Conservation (phyloP, 2,329 filamentous ascomycete genomes). For the Exophiala aquamarina region DNA sequence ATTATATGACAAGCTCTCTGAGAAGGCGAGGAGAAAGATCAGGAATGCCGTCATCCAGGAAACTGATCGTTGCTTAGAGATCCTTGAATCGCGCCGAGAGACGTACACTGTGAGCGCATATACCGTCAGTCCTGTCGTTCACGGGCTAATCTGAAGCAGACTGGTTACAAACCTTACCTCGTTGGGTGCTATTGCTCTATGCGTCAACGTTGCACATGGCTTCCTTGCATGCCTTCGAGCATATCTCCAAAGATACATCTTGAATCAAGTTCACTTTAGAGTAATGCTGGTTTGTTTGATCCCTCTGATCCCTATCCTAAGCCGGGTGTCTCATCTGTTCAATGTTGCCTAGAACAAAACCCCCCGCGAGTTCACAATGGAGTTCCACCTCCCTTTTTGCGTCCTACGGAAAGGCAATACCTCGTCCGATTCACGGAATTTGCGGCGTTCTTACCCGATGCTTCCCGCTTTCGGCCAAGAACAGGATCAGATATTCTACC, state of each 20-base stretch:
- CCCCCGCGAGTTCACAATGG: slow-evolving; percentile 9
- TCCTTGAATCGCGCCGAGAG: neutral
- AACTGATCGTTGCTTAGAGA: neutral
- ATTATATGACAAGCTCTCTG: neutral
- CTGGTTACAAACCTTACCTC: slow-evolving; percentile 2
- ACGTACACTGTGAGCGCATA: neutral
- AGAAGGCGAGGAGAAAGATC: no score
- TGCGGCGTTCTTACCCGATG: neutral
- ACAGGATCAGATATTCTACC: slow-evolving; percentile 3
- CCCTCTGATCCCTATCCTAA: no score
- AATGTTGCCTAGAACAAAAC: slow-evolving; percentile 3
- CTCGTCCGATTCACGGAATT: neutral
- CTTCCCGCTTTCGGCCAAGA: neutral
- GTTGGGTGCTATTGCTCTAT: slow-evolving; percentile 4
- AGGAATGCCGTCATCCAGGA: no score
- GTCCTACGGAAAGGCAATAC: slow-evolving; percentile 2
- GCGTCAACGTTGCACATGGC: neutral
- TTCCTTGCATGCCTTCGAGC: neutral
- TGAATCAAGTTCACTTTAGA: slow-evolving; percentile 5
- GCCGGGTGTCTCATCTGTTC: no score
- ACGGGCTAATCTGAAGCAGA: neutral
- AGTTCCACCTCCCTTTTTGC: slow-evolving; percentile 15
- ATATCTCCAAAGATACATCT: slow-evolving; percentile 9
- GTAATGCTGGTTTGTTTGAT: slow-evolving; percentile 1
- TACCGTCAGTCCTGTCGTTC: neutral